A percentile compares a stretch with the other conserved stretches of the same genome.
Conservation (phyloP, 179 eudicot species). For the Silene vulgaris region DNA sequence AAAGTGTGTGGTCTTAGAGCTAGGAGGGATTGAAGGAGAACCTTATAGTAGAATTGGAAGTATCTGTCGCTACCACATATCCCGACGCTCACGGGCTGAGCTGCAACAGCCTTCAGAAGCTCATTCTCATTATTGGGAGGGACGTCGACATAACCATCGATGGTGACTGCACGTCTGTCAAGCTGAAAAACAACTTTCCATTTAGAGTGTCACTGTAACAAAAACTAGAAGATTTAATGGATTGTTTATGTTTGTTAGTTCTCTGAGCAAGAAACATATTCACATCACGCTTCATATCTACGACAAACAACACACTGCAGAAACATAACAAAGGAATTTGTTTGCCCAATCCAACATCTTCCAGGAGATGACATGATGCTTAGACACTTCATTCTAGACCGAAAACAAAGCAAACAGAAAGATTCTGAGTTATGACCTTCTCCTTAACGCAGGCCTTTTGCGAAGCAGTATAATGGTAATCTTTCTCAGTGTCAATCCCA, state of each 20-base stretch:
- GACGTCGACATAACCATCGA: slow-evolving; percentile 75
- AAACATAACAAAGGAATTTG: too few relatives aligned
- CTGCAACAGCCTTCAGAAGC: slow-evolving; percentile 69
- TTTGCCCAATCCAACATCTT: too few relatives aligned
- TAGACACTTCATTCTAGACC: too few relatives aligned
- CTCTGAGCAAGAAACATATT: too few relatives aligned
- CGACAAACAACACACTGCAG: too few relatives aligned
- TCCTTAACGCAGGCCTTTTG: slow-evolving; percentile 54
- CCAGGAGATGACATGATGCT: too few relatives aligned
- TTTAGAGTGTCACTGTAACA: not conserved
- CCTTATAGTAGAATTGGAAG: slow-evolving; percentile 88
- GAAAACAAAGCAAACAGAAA: not conserved
- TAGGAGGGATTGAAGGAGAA: slow-evolving; percentile 18
- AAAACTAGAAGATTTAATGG: too few relatives aligned
- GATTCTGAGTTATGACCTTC: slow-evolving; percentile 39
- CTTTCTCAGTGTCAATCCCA: slow-evolving; percentile 84
- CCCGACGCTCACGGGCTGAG: slow-evolving; percentile 93
- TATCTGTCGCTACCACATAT: slow-evolving; percentile 80
- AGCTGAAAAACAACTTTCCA: slow-evolving; percentile 39
- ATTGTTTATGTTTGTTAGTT: too few relatives aligned
- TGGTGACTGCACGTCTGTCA: slow-evolving; percentile 65
- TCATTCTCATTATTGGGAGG: slow-evolving; percentile 59
- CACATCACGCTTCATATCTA: too few relatives aligned
- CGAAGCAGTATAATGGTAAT: slow-evolving; percentile 59
- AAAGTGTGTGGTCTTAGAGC: not conserved